These are phyloP conservation scores for Cutaneotrichosporon dermatis DNA, from an alignment of 1,284 basidiomycete species.

Conservation along the genomic window DNA sequence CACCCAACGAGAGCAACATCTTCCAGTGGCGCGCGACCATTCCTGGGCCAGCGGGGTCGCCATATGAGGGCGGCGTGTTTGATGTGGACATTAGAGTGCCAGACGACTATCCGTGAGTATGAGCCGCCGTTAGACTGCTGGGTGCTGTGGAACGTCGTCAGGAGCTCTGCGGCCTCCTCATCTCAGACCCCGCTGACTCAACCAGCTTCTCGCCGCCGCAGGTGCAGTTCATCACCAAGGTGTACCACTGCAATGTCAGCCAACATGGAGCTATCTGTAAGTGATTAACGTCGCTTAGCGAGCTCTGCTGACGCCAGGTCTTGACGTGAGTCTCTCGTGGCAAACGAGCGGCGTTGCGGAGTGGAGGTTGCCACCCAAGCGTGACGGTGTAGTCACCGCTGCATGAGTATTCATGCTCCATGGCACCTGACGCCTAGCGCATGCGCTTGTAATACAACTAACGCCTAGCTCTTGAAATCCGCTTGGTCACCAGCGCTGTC, in stretches of 20 bases:
- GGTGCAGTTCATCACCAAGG: slow-evolving; percentile 73
- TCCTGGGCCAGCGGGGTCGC: slow-evolving; percentile 76
- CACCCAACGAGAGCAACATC: slow-evolving; percentile 57
- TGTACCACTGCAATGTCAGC: slow-evolving; percentile 90
- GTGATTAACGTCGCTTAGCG: slow-evolving; percentile 8
- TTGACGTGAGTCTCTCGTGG: slow-evolving; percentile 37
- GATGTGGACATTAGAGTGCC: slow-evolving; percentile 67
- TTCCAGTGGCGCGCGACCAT: slow-evolving; percentile 66
- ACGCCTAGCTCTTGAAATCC: slow-evolving; percentile 69
- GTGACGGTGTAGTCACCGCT: no score
- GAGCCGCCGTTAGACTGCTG: no score
- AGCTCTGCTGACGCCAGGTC: slow-evolving; percentile 29
- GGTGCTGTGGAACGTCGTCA: no score
- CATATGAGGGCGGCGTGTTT: slow-evolving; percentile 84
- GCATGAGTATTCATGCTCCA: no score
- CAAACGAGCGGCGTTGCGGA: no score
- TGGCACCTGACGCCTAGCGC: no score
- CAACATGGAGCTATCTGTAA: slow-evolving; percentile 54
- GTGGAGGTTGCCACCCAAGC: no score
- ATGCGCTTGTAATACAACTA: neutral
- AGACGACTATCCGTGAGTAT: slow-evolving; percentile 69
- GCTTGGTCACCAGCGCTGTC: slow-evolving; percentile 89
- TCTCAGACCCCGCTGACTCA: neutral
- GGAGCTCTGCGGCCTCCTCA: no score
- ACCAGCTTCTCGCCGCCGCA: slow-evolving; percentile 76